phyloP scores from a whole-genome alignment of 345 rosid species.

The Cardamine occulta region DNA sequence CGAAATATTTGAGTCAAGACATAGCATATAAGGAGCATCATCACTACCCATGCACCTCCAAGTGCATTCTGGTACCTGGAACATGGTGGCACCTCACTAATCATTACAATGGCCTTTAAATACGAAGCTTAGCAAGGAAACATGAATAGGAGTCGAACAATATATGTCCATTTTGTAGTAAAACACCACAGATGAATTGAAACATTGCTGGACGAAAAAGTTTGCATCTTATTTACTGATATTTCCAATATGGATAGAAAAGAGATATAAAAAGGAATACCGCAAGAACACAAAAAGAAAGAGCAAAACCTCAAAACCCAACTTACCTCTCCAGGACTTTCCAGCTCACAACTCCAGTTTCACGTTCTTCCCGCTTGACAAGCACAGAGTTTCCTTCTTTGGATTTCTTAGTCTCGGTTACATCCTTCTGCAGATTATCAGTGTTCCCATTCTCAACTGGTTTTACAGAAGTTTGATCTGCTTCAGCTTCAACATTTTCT shows the following conservation, averaged over 20 bases:
- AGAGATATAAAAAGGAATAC: background rate
- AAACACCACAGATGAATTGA: constrained; percentile 2
- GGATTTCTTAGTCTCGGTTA: constrained; percentile 46
- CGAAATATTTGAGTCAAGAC: constrained; percentile 75
- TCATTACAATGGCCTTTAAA: constrained; percentile 14
- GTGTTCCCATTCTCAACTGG: constrained; percentile 59
- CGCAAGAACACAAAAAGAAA: background rate
- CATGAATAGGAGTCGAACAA: constrained; percentile 2
- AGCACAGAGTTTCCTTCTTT: constrained; percentile 87
- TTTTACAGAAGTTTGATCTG: constrained; percentile 53
- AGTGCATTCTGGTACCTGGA: constrained; percentile 93
- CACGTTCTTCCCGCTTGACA: constrained; percentile 95
- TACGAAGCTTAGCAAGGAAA: constrained; percentile 5
- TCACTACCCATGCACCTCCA: constrained; percentile 94
- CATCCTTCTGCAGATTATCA: constrained; percentile 51
- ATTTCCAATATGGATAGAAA: background rate
- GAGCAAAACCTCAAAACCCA: background rate
- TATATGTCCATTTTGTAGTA: constrained; percentile 10
- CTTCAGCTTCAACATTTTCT: constrained; percentile 63
- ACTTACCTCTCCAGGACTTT: constrained; percentile 75
- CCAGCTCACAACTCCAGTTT: constrained; percentile 90
- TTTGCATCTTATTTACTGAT: background rate
- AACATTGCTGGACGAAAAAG: background rate
- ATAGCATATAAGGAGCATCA: constrained; percentile 76
- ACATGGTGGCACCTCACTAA: constrained; percentile 22